Evolutionary conservation across 345 rosid genomes (phyloP), one percentile per base, ranked within the genome.

Genomic region (Acer yangbiense): DNA sequence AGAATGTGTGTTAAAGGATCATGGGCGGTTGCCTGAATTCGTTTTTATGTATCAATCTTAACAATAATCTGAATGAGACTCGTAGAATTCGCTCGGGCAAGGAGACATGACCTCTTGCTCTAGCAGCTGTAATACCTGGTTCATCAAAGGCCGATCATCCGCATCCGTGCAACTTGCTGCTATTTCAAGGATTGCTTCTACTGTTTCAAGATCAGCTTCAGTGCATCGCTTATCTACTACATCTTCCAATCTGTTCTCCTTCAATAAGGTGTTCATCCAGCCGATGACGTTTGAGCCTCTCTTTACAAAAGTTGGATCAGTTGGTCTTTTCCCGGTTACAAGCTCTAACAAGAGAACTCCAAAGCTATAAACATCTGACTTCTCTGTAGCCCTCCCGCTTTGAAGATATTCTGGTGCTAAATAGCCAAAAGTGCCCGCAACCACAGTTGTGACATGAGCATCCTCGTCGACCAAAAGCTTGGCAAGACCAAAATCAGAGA

Each of bases 361-460:
- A 74, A 95, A 95, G 89, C 99, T 95, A 73, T 95, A 95, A 3
- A 95, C 98, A 79, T 95, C 99, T 0, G 99, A 89, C 77, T 95
- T 95, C 86, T 92, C 97, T 0, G 98, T 92, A 20, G 99, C 99
- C 76, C 90, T 89, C 67, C 99, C 99, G 70, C 93, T 93, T 72
- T 90, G 98, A 75, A 95, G 86, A 85, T 95, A 95, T 82, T 95
- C 99, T 77, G 99, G 99, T 50, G 99, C 99, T 71, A 95, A 86
- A 87, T 95, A 95, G 80, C 99, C 99, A 75, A 93, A 93, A 71
- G 98, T 93, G 84, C 99, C 99, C 55, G 99, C 99, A 71, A 95
- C 99, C 39, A 93, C 97, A 10, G 98, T 95, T 14, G 99, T 95
- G 60, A 95, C 90, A 60, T 92, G 97, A 23, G 97, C 94, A 52